A percentile compares a stretch with the other conserved stretches of the same genome.
Conservation (phyloP, 2,329 filamentous ascomycete species). For the Pseudocercospora ulei region DNA sequence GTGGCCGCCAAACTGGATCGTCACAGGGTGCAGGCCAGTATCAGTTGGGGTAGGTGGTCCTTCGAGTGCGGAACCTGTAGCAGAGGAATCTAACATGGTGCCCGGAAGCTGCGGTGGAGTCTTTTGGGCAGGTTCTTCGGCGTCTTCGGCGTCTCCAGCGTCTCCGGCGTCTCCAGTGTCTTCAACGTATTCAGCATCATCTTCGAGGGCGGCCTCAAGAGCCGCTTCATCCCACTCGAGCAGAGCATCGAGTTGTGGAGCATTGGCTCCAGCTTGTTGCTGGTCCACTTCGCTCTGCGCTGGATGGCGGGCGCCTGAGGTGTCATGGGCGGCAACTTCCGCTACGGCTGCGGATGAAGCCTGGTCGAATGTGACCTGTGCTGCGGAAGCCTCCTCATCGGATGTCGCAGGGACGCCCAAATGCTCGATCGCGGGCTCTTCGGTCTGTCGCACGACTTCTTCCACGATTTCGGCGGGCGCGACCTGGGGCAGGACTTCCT, state of each 20-base stretch:
- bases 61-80: slow-evolving; percentile 17
- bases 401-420: background rate
- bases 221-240: background rate
- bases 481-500: slow-evolving; percentile 9
- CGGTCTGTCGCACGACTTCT: slow-evolving; percentile 18
- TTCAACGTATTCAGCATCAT: background rate
- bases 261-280: background rate
- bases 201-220: slow-evolving; percentile 4
- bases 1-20: slow-evolving; percentile 47
- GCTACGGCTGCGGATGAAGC: background rate
- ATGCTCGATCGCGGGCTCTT: slow-evolving; percentile 7
- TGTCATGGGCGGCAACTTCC: background rate
- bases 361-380: background rate
- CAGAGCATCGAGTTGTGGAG: background rate
- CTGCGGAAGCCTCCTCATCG: background rate
- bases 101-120: slow-evolving; percentile 12
- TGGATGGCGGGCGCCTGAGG: background rate
- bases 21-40: slow-evolving; percentile 41
- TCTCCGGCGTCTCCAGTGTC: slow-evolving; percentile 6
- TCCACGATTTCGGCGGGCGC: slow-evolving; percentile 15
- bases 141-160: slow-evolving; percentile 3
- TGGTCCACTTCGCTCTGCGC: background rate
- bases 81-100: slow-evolving; percentile 14
- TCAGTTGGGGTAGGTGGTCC: slow-evolving; percentile 32
- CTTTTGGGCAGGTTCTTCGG: slow-evolving; percentile 8